Conservation (phyloP, 495 filamentous ascomycete species). For the Penicillium daleae region DNA sequence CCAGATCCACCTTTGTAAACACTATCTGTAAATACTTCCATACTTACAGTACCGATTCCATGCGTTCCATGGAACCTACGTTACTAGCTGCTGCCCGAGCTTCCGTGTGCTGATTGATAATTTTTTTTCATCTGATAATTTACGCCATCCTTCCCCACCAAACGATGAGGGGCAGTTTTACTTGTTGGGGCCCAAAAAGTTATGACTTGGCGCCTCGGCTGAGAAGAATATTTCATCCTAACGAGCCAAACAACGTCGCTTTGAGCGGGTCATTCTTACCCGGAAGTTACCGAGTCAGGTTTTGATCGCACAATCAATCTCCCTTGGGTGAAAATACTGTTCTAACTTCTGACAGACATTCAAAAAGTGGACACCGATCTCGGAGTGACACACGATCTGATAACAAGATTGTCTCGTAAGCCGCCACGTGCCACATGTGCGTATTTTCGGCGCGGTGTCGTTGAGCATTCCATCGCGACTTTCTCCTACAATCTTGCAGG, state of each 20-base stretch:
- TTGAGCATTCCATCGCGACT: neutral
- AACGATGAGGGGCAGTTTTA: neutral
- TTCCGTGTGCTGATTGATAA: conserved; percentile 9
- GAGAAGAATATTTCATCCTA: neutral
- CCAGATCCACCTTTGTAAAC: neutral
- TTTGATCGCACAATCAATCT: neutral
- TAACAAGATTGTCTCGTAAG: conserved; percentile 5
- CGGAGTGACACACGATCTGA: conserved; percentile 2
- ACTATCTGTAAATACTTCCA: too few species aligned
- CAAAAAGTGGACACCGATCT: neutral
- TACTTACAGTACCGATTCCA: neutral
- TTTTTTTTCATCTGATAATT: conserved; percentile 9
- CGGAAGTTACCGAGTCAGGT: neutral
- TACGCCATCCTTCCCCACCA: neutral
- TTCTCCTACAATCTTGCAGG: neutral
- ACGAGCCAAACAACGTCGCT: neutral
- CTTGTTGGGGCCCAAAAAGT: neutral
- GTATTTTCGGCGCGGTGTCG: neutral
- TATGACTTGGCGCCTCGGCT: neutral
- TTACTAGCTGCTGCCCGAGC: neutral
- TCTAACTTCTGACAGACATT: neutral
- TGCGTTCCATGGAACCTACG: neutral
- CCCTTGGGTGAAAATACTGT: neutral
- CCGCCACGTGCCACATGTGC: neutral
- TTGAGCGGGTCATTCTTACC: neutral